A percentile compares a stretch with the other conserved stretches of the same genome.
Evolutionary conservation across 106 monocot species (phyloP).

Genomic region (Apostasia shenzhenica): DNA sequence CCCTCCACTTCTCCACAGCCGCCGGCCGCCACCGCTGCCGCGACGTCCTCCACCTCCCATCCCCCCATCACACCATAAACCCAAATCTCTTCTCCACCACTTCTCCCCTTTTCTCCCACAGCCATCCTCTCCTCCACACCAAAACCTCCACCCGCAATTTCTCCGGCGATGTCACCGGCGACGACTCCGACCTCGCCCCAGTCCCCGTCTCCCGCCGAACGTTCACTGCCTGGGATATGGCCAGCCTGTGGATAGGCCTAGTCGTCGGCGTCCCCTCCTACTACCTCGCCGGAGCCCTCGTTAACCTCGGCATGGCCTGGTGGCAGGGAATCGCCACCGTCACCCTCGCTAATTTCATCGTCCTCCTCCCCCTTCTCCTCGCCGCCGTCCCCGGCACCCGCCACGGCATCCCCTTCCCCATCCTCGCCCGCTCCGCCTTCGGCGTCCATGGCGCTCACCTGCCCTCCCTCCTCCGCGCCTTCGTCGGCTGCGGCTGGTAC

Average conservation of each 20-base stretch:
- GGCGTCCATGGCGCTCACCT: constrained; percentile 69
- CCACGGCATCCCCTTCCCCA: constrained; percentile 81
- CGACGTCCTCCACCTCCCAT: neutral
- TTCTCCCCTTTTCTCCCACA: neutral
- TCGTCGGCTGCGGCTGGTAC: constrained; percentile 96
- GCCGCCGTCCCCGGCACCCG: constrained; percentile 52
- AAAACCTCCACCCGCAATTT: neutral
- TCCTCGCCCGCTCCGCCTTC: constrained; percentile 82
- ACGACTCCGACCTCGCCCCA: constrained; percentile 38
- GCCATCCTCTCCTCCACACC: neutral
- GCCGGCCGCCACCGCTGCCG: neutral
- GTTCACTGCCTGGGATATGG: constrained; percentile 40
- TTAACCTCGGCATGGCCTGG: constrained; percentile 75
- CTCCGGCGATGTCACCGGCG: too few species aligned
- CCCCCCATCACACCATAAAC: neutral
- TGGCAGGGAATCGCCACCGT: constrained; percentile 58
- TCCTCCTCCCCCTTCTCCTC: constrained; percentile 53
- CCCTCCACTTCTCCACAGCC: neutral
- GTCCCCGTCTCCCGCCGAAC: constrained; percentile 33
- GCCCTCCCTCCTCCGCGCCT: constrained; percentile 67
- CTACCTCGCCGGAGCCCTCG: constrained; percentile 73
- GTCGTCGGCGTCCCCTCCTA: constrained; percentile 75
- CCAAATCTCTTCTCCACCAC: neutral
- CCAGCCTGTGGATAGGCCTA: constrained; percentile 68
- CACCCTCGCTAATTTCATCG: constrained; percentile 35